Evolutionary conservation across 2,329 filamentous ascomycete species (phyloP).

Genomic region (Aureobasidium sp.): DNA sequence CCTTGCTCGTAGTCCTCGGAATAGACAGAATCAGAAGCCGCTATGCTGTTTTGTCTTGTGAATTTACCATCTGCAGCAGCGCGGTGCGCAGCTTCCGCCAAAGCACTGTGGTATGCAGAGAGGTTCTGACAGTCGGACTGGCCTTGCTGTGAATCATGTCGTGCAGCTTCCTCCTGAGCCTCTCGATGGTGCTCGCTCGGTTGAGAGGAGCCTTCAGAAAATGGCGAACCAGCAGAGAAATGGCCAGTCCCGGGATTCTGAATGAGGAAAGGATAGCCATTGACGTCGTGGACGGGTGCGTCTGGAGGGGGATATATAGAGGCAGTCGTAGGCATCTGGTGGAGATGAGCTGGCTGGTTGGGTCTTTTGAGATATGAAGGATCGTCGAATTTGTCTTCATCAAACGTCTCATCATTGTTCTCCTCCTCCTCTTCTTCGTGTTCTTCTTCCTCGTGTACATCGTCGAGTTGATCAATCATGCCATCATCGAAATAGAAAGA

Average conservation of each 20-base stretch:
- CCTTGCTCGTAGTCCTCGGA: constrained; percentile 20
- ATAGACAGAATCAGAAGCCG: constrained; percentile 21
- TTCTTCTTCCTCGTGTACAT: background rate
- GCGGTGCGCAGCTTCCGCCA: constrained; percentile 71
- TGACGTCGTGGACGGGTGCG: background rate
- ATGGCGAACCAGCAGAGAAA: constrained; percentile 4
- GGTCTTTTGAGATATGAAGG: constrained; percentile 9
- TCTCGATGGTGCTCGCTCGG: background rate
- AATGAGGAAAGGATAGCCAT: constrained; percentile 5
- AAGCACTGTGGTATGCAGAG: constrained; percentile 70
- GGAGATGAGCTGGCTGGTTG: background rate
- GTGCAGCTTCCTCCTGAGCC: background rate
- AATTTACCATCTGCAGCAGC: constrained; percentile 72
- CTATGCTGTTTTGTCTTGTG: constrained; percentile 46
- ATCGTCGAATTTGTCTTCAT: constrained; percentile 29
- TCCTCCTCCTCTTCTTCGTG: background rate
- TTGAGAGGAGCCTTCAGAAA: constrained; percentile 6
- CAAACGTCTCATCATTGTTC: constrained; percentile 14
- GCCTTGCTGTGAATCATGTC: constrained; percentile 27
- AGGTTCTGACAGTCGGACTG: constrained; percentile 39
- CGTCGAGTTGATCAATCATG: constrained; percentile 10
- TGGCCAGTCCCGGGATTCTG: background rate
- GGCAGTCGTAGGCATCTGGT: background rate
- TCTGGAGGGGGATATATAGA: background rate
- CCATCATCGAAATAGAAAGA: constrained; percentile 28